Base-by-base conservation (phyloP, 352 stramenopile species). In the Phytophthora capsici region DNA sequence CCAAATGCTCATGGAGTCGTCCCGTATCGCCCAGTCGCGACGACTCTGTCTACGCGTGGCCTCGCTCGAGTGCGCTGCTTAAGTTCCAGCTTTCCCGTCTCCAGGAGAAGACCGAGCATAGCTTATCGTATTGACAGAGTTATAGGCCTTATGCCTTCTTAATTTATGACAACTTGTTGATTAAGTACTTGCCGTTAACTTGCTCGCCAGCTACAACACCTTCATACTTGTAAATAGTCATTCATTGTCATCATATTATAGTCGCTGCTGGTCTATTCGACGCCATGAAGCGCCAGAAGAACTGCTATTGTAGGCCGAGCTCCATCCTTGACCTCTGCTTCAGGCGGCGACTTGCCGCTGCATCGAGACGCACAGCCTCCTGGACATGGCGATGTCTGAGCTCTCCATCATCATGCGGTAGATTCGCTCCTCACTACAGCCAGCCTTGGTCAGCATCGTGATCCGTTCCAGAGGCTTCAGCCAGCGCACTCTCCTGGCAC, bases 341-440 rank as follows among this genome's bases (percentile, higher is more conserved):
- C 50, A 62, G 14, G 50, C 51, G 1, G 54, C 41, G n/a, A 70
- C 54, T 65, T 53, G 53, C 14, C 62, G 54, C 41, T 65, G 62
- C 43, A 70, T 64, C 41, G 62, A 61, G 30, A 65, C 48, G 32
- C 62, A 70, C 2, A 88, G 69, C 5, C 79, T 62, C 26, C 79
- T 62, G n/a, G 71, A 83, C 79, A 88, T 88, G 57, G 79, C 77
- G 60, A 88, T 88, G 32, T 86, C 71, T 1, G 77, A 86, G n/a
- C 61, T 71, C 65, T 88, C 77, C 75, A 86, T 81, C 74, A 88
- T 79, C 75, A 86, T 86, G 49, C 77, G 76, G 41, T 76, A 86
- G 60, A 88, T 88, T 37, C 60, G 57, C 48, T 84, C 71, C 57
- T 88, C 79, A 43, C 77, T 88, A 50, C 71, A 84, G 32, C 79